Evolutionary conservation across 345 rosid species (phyloP).

Genomic region (Eucalyptus pauciflora): DNA sequence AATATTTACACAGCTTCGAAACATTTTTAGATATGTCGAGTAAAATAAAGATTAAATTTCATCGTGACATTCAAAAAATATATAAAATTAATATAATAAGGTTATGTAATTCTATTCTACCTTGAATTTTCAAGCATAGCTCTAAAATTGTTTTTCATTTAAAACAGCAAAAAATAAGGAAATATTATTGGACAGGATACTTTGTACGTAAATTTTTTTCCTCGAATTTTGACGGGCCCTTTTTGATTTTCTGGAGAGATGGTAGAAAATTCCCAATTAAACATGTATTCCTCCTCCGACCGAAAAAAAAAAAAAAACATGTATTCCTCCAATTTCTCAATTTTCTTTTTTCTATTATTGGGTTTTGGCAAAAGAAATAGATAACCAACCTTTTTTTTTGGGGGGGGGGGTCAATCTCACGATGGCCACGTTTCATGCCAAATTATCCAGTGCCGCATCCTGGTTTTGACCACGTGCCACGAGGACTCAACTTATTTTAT

Average conservation of each 20-base stretch:
- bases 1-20: neutral
- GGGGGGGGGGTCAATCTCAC: rapidly evolving
- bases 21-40: neutral
- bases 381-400: too few species aligned
- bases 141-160: rapidly evolving
- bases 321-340: neutral
- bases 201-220: neutral
- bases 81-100: rapidly evolving
- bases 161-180: rapidly evolving
- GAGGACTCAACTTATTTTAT: neutral
- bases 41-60: too few species aligned
- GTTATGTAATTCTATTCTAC: neutral
- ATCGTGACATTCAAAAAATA: rapidly evolving
- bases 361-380: neutral
- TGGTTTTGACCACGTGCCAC: neutral
- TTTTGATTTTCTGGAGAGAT: neutral
- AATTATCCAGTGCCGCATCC: neutral
- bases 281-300: neutral
- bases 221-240: rapidly evolving
- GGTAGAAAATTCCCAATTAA: rapidly evolving
- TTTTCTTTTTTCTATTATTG: neutral
- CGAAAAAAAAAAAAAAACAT: rapidly evolving
- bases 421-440: neutral
- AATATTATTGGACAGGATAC: neutral
- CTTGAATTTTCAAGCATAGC: neutral